Evolutionary conservation across 345 rosid genomes (phyloP), one percentile per base, ranked within the genome.

Genomic region (Eucalyptus curtisii): DNA sequence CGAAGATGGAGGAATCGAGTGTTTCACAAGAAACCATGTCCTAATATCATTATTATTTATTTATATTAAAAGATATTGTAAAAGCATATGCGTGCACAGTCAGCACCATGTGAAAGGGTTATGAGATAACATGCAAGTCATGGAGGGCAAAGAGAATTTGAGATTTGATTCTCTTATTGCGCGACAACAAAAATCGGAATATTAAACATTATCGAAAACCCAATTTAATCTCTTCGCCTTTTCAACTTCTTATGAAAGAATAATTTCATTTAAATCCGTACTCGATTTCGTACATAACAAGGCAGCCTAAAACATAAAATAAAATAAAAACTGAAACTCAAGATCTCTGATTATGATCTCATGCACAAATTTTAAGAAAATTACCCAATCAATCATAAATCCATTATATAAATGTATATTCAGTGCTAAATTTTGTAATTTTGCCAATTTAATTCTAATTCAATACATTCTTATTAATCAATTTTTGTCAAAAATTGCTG

Each of bases 401-500:
- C 2, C 4, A 27, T 61, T 30, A 30, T 30, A 61, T 27, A 30
- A 13, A 3, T 13, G 16, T 61, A 30, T 27, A 30, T 61, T 61
- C 5, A 30, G 1, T 13, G 14, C 8, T 12, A 61, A 30, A 13
- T 12, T 61, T 30, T 59, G 7, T 12, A 12, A 13, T 13, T 61
- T 27, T 61, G 3, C 31, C 7, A 61, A 27, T 61, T 61, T 61
- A 61, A 27, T 61, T 13, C 4, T 61, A 27, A 27, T 52, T 52
- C 5, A 19, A 52, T 52, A 25, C 3, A 52, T 52, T 52, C 10
- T 8, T 52, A 52, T 19, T 25, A 27, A 25, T 59, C 4, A 12
- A 25, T 11, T 25, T 22, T 59, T 1, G 8, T 0, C 31, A 30
- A 27, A 30, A 12, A 61, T 13, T 4, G 0, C 0, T 30, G 1